These are phyloP conservation scores for Bassia scoparia DNA, from an alignment of 148 eudicot genomes.

Conservation along the genomic window DNA sequence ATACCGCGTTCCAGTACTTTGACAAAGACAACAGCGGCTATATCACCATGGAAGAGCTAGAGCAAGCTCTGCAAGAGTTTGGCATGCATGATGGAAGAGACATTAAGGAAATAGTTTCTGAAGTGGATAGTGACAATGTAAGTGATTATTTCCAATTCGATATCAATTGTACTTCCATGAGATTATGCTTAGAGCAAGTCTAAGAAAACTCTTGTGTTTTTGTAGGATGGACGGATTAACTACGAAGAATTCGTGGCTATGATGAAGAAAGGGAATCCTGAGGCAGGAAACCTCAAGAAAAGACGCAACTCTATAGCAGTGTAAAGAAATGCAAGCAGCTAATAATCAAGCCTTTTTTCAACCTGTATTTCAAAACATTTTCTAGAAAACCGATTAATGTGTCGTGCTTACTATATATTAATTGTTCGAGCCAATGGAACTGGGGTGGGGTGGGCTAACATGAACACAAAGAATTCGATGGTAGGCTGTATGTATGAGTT, in stretches of 20 bases:
- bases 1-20: slow-evolving; percentile 94
- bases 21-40: slow-evolving; percentile 98
- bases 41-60: slow-evolving; percentile 86
- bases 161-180: neutral
- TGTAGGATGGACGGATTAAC: slow-evolving; percentile 74
- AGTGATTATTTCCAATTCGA: slow-evolving; percentile 15
- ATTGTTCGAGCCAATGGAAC: neutral
- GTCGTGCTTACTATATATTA: slow-evolving; percentile 5
- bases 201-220: neutral
- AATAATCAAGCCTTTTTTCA: neutral
- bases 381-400: neutral
- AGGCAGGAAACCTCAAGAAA: slow-evolving; percentile 44
- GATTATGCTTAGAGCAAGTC: too few species aligned
- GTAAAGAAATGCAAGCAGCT: slow-evolving; percentile 2
- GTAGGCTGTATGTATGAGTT: neutral
- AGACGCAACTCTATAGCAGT: slow-evolving; percentile 33
- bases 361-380: neutral
- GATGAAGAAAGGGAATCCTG: slow-evolving; percentile 74
- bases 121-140: slow-evolving; percentile 84
- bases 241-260: slow-evolving; percentile 79
- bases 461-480: slow-evolving; percentile 6
- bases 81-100: slow-evolving; percentile 78
- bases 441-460: slow-evolving; percentile 17
- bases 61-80: slow-evolving; percentile 78
- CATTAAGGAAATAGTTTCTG: slow-evolving; percentile 81